phyloP scores from a whole-genome alignment of 192 early-diverging fungal species.

The Irineochytrium annulatum region DNA sequence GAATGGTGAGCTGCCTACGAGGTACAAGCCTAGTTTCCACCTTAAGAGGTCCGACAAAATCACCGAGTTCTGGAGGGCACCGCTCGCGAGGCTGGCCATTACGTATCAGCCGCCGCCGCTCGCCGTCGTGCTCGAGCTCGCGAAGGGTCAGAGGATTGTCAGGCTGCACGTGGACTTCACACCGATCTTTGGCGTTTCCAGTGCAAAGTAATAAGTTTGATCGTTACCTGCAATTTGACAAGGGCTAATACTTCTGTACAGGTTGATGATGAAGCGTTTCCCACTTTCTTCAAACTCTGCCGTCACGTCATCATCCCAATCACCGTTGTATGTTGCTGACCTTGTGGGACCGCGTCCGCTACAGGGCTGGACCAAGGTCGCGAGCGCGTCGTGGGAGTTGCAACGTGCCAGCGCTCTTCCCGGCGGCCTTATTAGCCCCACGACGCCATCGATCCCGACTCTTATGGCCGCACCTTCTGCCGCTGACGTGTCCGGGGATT shows the following conservation, averaged over 20 bases:
- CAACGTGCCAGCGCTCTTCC: neutral
- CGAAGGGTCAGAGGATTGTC: conserved; percentile 1
- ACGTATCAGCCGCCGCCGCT: conserved; percentile 25
- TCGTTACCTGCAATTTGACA: no score
- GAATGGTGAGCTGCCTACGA: conserved; percentile 28
- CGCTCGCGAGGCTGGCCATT: conserved; percentile 7
- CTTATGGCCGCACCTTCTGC: neutral
- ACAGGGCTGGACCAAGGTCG: neutral
- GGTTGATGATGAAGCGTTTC: neutral
- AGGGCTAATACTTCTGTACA: no score
- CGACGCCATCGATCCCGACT: neutral
- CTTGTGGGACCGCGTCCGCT: neutral
- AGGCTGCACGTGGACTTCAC: conserved; percentile 21
- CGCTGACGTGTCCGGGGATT: neutral
- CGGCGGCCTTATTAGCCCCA: neutral
- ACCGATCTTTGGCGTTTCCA: neutral
- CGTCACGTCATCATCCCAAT: no score
- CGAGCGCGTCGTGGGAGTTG: neutral
- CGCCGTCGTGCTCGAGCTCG: conserved; percentile 18
- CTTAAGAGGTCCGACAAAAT: conserved; percentile 22
- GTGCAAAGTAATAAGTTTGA: neutral
- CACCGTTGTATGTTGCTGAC: no score
- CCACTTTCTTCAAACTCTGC: no score
- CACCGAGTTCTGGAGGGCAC: conserved; percentile 23
- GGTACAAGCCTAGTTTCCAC: conserved; percentile 25